Percentiles rank a stretch among this genome's conserved stretches.
phyloP scores from a whole-genome alignment of 2,329 filamentous ascomycete species.

The Hymenoscyphus fructigenus region DNA sequence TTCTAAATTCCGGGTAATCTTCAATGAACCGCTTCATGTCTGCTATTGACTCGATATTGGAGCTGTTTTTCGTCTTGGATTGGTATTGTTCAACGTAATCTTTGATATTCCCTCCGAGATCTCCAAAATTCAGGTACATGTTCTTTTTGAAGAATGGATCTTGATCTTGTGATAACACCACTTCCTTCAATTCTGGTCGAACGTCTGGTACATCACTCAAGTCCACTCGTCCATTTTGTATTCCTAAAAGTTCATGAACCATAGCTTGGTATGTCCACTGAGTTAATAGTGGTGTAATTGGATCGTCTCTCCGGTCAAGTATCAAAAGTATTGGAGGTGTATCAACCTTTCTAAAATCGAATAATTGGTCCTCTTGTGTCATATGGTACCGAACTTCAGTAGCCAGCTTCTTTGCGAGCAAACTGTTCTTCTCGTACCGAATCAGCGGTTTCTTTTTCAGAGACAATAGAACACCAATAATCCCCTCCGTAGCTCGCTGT shows the following conservation, averaged over 20 bases:
- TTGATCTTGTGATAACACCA: constrained; percentile 93
- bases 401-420: constrained; percentile 87
- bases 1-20: constrained; percentile 96
- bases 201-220: constrained; percentile 81
- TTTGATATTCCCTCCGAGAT: constrained; percentile 93
- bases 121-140: constrained; percentile 97
- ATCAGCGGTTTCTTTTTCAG: constrained; percentile 97
- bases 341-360: constrained; percentile 93
- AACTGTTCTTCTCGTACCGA: constrained; percentile 87
- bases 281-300: constrained; percentile 87
- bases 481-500: constrained; percentile 81
- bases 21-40: constrained; percentile 99
- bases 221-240: constrained; percentile 92
- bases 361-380: constrained; percentile 92
- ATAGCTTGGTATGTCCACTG: constrained; percentile 99
- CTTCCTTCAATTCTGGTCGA: constrained; percentile 84
- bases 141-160: constrained; percentile 99
- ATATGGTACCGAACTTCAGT: constrained; percentile 90
- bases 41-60: constrained; percentile 92
- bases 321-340: constrained; percentile 91
- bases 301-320: constrained; percentile 88
- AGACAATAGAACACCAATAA: constrained; percentile 79
- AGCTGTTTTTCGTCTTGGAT: constrained; percentile 92
- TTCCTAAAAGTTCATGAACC: constrained; percentile 94
- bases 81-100: constrained; percentile 99